phyloP scores from a whole-genome alignment of 768 basidiomycete genomes.

The Trametes coccinea region DNA sequence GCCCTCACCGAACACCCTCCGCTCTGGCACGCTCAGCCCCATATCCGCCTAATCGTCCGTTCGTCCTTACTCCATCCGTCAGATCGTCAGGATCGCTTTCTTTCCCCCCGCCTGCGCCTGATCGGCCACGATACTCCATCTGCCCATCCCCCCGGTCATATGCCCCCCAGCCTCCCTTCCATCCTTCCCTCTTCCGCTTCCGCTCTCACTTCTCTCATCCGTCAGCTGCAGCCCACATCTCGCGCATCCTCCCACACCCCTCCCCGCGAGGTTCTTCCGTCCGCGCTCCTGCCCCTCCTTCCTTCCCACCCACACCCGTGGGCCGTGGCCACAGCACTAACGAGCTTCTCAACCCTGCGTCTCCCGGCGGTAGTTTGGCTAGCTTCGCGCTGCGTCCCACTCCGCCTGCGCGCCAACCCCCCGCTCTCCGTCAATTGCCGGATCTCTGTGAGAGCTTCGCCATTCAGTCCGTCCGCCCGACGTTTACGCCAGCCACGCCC shows the following conservation, averaged over 20 bases:
- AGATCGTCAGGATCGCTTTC: slow-evolving; percentile 16
- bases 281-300: not conserved
- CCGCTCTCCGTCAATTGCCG: slow-evolving; percentile 12
- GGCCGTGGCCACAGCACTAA: not conserved
- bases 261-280: slow-evolving; percentile 15
- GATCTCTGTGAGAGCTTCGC: slow-evolving; percentile 7
- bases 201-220: not conserved
- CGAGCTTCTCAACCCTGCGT: not conserved
- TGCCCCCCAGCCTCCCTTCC: slow-evolving; percentile 5
- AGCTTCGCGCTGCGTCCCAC: not conserved
- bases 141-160: slow-evolving; percentile 10
- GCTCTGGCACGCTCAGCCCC: slow-evolving; percentile 6
- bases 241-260: not conserved
- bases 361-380: slow-evolving; percentile 10
- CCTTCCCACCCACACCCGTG: not conserved
- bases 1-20: not conserved
- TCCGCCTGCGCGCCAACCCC: slow-evolving; percentile 3
- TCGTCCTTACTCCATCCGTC: slow-evolving; percentile 11
- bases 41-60: slow-evolving; percentile 15
- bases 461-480: slow-evolving; percentile 13
- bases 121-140: slow-evolving; percentile 17
- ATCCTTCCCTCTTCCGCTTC: not conserved
- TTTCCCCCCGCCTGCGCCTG: slow-evolving; percentile 12
- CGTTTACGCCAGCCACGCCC: slow-evolving; percentile 4
- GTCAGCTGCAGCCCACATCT: slow-evolving; percentile 10